phyloP scores from a whole-genome alignment of 257 asterid genomes.

The Plantago ovata region DNA sequence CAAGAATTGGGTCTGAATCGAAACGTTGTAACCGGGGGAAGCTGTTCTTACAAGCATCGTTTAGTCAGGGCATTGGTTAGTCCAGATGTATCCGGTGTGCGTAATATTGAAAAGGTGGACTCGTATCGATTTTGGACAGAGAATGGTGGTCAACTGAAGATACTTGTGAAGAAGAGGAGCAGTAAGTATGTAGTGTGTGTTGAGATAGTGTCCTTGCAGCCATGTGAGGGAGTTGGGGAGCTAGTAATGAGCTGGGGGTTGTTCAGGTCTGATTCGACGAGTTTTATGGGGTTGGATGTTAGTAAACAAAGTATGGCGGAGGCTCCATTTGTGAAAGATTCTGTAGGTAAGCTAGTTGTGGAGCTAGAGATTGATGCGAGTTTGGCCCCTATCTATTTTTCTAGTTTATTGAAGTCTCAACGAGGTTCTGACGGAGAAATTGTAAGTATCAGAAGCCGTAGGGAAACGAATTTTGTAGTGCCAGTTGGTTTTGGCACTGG shows the following conservation, averaged over 20 bases:
- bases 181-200: conserved; percentile 44
- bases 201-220: conserved; percentile 40
- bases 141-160: conserved; percentile 62
- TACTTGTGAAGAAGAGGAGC: conserved; percentile 39
- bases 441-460: conserved; percentile 60
- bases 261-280: conserved; percentile 52
- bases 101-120: conserved; percentile 35
- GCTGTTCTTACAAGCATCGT: conserved; percentile 27
- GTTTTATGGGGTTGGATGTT: conserved; percentile 47
- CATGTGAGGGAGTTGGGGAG: conserved; percentile 29
- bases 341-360: conserved; percentile 37
- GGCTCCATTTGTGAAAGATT: conserved; percentile 48
- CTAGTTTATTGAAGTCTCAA: conserved; percentile 51
- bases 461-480: conserved; percentile 61
- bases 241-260: conserved; percentile 67
- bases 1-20: conserved; percentile 23
- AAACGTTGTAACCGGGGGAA: conserved; percentile 18
- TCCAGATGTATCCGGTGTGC: conserved; percentile 35
- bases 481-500: conserved; percentile 93
- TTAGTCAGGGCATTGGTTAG: conserved; percentile 39
- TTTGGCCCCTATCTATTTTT: conserved; percentile 67
- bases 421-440: conserved; percentile 21
- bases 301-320: conserved; percentile 32
- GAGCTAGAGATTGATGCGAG: conserved; percentile 63
- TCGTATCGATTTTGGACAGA: conserved; percentile 66